Conservation (phyloP, 305 asterid species). For the Solanum chacoense region DNA sequence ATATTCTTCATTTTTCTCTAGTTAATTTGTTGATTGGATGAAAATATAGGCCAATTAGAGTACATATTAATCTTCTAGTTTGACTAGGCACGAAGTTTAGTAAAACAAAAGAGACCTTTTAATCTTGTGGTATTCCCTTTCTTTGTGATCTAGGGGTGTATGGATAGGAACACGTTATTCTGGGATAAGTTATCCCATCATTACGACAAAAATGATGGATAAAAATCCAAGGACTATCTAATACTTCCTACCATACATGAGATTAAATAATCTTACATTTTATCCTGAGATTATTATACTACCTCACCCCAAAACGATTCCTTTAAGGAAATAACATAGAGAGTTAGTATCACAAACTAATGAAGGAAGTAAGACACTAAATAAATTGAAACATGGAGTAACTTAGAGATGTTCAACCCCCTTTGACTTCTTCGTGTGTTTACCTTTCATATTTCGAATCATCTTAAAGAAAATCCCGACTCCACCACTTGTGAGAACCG, state of each 20-base stretch:
- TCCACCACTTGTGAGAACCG: background rate
- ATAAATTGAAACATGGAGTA: background rate
- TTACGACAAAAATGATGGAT: background rate
- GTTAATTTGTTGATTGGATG: background rate
- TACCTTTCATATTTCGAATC: background rate
- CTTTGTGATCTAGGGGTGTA: background rate
- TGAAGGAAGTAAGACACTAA: background rate
- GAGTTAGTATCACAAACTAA: background rate
- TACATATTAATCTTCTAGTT: background rate
- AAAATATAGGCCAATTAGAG: background rate
- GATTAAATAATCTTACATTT: too few species aligned
- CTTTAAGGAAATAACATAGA: background rate
- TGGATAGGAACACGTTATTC: background rate
- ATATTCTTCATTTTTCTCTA: background rate
- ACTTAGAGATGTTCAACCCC: background rate
- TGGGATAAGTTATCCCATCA: background rate
- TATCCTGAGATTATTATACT: too few species aligned
- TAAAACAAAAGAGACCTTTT: background rate
- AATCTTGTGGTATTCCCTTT: background rate
- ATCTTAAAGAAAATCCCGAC: background rate
- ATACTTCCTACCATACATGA: too few species aligned
- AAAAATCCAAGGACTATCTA: too few species aligned
- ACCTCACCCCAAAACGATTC: too few species aligned
- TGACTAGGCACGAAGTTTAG: background rate
- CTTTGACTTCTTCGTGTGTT: background rate